Evolutionary conservation across 2,329 filamentous ascomycete species (phyloP).

Genomic region (Pezicula radicicola): DNA sequence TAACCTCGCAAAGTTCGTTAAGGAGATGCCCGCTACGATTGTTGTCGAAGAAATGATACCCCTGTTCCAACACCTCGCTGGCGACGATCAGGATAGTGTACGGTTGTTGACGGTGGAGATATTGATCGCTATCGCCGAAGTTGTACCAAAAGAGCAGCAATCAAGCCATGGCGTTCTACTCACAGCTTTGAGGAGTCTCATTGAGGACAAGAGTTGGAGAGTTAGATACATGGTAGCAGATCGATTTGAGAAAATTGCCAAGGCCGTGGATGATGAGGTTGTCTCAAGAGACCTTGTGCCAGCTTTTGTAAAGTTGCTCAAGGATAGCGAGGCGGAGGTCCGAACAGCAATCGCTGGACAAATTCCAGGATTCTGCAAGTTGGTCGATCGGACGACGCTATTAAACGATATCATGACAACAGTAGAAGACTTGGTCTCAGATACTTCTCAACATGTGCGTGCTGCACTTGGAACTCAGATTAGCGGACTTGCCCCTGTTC

Average conservation of each 20-base stretch:
- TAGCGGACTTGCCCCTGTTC: constrained; percentile 90
- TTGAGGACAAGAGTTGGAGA: constrained; percentile 99
- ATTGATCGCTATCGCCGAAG: constrained; percentile 92
- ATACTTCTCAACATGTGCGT: constrained; percentile 94
- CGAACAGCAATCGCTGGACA: constrained; percentile 95
- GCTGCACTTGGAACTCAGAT: constrained; percentile 95
- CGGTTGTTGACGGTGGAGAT: constrained; percentile 94
- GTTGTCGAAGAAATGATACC: constrained; percentile 99
- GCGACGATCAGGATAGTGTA: constrained; percentile 97
- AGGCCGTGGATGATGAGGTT: constrained; percentile 96
- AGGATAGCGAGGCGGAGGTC: constrained; percentile 97
- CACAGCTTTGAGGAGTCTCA: constrained; percentile 85
- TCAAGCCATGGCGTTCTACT: constrained; percentile 91
- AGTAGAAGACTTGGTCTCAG: constrained; percentile 92
- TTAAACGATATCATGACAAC: constrained; percentile 96
- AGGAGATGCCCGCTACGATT: constrained; percentile 87
- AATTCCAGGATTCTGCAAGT: constrained; percentile 93
- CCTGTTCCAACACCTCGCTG: constrained; percentile 93
- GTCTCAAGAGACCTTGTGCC: constrained; percentile 91
- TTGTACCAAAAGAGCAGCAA: constrained; percentile 97
- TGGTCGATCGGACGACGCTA: constrained; percentile 83
- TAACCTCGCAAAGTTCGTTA: constrained; percentile 95
- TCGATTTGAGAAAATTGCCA: constrained; percentile 98
- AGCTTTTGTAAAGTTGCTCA: constrained; percentile 94
- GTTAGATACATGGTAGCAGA: constrained; percentile 99